Evolutionary conservation across 2,329 filamentous ascomycete species (phyloP).

Genomic region (Penicillium sp.): DNA sequence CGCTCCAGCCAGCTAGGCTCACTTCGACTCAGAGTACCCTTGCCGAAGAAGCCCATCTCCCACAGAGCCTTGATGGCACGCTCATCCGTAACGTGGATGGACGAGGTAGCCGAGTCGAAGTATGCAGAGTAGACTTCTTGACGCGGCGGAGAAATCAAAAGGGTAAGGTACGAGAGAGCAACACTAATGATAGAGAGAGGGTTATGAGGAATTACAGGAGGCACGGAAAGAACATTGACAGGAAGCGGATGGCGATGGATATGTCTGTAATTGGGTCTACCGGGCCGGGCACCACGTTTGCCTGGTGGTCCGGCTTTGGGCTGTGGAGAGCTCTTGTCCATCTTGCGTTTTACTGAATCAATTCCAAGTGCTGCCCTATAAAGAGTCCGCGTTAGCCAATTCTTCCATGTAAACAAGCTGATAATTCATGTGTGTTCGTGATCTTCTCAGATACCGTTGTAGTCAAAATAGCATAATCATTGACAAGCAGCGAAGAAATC

Average conservation of each 20-base stretch:
- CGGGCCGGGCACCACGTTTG: conserved; percentile 26
- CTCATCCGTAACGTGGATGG: conserved; percentile 75
- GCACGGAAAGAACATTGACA: conserved; percentile 74
- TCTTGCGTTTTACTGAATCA: neutral
- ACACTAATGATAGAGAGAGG: conserved; percentile 82
- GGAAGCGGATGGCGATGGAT: conserved; percentile 80
- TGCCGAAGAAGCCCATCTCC: conserved; percentile 97
- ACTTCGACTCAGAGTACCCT: conserved; percentile 85
- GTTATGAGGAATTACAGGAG: conserved; percentile 84
- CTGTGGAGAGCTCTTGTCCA: conserved; percentile 6
- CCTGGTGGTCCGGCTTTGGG: conserved; percentile 11
- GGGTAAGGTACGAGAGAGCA: conserved; percentile 68
- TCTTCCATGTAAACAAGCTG: conserved; percentile 17
- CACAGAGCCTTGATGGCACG: conserved; percentile 74
- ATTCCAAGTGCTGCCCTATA: neutral
- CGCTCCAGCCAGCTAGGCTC: conserved; percentile 88
- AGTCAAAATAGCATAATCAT: conserved; percentile 64
- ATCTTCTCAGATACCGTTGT: conserved; percentile 93
- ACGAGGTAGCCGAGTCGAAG: conserved; percentile 76
- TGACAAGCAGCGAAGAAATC: conserved; percentile 49
- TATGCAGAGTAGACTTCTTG: conserved; percentile 63
- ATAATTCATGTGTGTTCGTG: conserved; percentile 9
- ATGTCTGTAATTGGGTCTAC: conserved; percentile 58
- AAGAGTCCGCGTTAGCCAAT: conserved; percentile 16
- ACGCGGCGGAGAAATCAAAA: conserved; percentile 60